Percentiles rank a stretch among this genome's conserved stretches.
Conservation (phyloP, 139 green algal species). For the Chlamydomonas schloesseri region DNA sequence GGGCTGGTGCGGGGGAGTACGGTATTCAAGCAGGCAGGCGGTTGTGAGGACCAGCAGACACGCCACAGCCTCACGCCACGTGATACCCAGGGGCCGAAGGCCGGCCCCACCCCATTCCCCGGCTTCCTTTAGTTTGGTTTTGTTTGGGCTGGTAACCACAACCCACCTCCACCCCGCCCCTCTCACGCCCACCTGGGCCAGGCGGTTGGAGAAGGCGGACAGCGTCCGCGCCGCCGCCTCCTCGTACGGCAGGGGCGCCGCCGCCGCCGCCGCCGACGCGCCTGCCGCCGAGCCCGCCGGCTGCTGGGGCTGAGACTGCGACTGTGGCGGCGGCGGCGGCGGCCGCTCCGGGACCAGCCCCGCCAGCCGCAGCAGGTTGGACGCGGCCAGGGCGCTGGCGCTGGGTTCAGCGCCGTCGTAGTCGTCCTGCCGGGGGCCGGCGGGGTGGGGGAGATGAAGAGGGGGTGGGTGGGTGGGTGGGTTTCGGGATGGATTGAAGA, state of each 20-base stretch:
- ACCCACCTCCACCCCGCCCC: no score
- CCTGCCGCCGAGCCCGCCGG: neutral
- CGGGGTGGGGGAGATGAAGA: neutral
- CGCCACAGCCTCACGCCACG: no score
- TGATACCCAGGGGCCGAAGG: no score
- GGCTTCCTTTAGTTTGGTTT: no score
- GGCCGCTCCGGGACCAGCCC: constrained; percentile 52
- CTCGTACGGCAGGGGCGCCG: constrained; percentile 2
- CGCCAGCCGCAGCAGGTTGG: constrained; percentile 80
- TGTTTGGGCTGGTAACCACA: no score
- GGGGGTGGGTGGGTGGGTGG: neutral
- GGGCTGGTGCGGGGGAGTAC: no score
- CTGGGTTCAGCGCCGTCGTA: constrained; percentile 92
- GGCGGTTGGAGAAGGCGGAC: constrained; percentile 63
- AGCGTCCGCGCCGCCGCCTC: constrained; percentile 47
- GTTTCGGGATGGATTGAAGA: neutral
- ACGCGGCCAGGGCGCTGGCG: constrained; percentile 75
- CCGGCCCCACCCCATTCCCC: no score
- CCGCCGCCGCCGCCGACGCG: neutral
- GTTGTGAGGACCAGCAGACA: no score
- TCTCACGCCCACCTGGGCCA: constrained; percentile 52
- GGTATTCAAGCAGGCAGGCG: no score
- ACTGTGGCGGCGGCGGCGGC: neutral
- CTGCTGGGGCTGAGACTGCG: neutral
- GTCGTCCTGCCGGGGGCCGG: constrained; percentile 73